Conservation (phyloP, 2,329 filamentous ascomycete genomes). For the Aspergillus tamarii region DNA sequence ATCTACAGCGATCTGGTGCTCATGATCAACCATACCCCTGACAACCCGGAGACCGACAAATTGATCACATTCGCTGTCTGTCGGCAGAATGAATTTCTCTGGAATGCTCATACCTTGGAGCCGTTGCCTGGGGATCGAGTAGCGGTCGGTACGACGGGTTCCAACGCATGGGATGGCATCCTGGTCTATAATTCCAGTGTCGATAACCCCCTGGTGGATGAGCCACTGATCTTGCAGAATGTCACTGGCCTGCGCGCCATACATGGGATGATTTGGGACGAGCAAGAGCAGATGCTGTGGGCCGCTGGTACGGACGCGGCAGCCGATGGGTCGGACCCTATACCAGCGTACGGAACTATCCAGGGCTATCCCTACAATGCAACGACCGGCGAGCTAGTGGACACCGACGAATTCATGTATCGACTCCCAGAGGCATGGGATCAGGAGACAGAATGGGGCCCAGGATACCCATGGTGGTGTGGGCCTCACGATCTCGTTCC, state of each 20-base stretch:
- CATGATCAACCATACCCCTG: slow-evolving; percentile 29
- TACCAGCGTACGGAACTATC: slow-evolving; percentile 23
- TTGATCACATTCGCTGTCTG: slow-evolving; percentile 28
- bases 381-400: slow-evolving; percentile 20
- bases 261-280: slow-evolving; percentile 31
- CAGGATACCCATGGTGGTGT: slow-evolving; percentile 28
- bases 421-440: slow-evolving; percentile 16
- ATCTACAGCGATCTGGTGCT: slow-evolving; percentile 27
- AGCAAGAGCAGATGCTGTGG: slow-evolving; percentile 28
- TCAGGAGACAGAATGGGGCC: slow-evolving; percentile 28
- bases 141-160: slow-evolving; percentile 28
- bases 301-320: slow-evolving; percentile 27
- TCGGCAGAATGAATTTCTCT: slow-evolving; percentile 23
- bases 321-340: slow-evolving; percentile 27
- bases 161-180: slow-evolving; percentile 28
- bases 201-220: slow-evolving; percentile 21
- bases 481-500: slow-evolving; percentile 30
- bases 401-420: slow-evolving; percentile 20
- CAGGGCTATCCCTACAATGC: slow-evolving; percentile 27
- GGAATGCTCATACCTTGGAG: slow-evolving; percentile 28
- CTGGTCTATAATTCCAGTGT: slow-evolving; percentile 27
- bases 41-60: slow-evolving; percentile 26
- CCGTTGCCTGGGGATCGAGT: slow-evolving; percentile 24
- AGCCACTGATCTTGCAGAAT: slow-evolving; percentile 27
- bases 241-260: slow-evolving; percentile 29